Base-by-base conservation (phyloP, 345 rosid species). In the Excoecaria agallocha region DNA sequence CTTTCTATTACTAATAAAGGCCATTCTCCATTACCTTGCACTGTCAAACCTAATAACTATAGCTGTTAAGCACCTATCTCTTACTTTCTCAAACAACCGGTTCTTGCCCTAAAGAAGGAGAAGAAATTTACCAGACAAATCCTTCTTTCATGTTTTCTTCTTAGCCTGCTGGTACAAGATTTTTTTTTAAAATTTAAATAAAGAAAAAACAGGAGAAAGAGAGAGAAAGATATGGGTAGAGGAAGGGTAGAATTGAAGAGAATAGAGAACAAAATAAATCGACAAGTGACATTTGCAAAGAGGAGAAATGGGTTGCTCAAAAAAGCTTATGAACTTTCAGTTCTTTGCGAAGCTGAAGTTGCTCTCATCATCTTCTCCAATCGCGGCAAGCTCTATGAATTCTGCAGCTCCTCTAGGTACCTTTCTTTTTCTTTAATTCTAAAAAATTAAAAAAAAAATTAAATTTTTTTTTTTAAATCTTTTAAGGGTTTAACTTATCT, bases 191-290 rank as follows among this genome's bases (percentile, higher is more conserved):
- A 13, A 43, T 43, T 43, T 43, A 4, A 3, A 10, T 43, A 43
- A 43, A 43, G 7, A 4, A 41, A 4, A 35, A 8, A 63, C 39
- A 5, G 5, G 30, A n/a, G 74, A 6, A 22, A 45, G n/a, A 24
- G 24, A 24, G 10, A 22, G 4, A 22, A 24, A 58, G 43, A 0
- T 39, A 79, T 88, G 91, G 91, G 91, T 24, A 88, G 91, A 68
- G 91, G 91, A 20, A 88, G 79, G 69, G 87, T 86, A 9, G 91
- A 88, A 84, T 64, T 85, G 75, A 88, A 85, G 84, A 88, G 89
- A 78, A 88, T 86, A 75, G 88, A 88, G 77, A 88, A 88, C 86
- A 88, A 88, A 76, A 82, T 86, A 74, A 85, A 85, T 39, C 72
- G 79, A 54, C 79, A 76, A 37, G 80, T 77, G n/a, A 77, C 72